Evolutionary conservation across 164 flowering plant species (phyloP), one percentile per base, ranked within the genome.

Genomic region (Tetrastigma voinierianum): DNA sequence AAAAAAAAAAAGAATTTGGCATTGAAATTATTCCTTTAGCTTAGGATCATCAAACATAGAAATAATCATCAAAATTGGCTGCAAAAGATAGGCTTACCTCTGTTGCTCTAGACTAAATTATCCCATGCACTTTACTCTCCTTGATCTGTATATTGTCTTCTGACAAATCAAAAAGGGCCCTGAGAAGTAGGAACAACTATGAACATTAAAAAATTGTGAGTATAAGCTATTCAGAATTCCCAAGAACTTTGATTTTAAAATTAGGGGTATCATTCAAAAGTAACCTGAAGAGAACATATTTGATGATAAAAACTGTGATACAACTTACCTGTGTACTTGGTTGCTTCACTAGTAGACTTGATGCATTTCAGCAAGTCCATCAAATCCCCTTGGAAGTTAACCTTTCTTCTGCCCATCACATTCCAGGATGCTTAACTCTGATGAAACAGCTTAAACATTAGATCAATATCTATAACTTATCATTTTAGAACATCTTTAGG

Each of bases 131-230:
- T n/a, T n/a, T n/a, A n/a, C n/a, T n/a, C n/a, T n/a, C n/a, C n/a
- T n/a, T n/a, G n/a, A n/a, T n/a, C 53, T 73, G 87, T 66, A 90
- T 70, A 59, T 90, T 89, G 76, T 89, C 98, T 76, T 88, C 90
- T 51, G 96, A 77, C 61, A 86, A 75, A 81, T 93, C 96, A 59
- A 89, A 79, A 58, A 93, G 95, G 78, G 90, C 98, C 78, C 98
- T 89, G 77, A 56, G 74, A 4, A 70, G 66, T 25, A 64, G 15
- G 2, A 65, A 1, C 21, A 24, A 21, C 9, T 18, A 21, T 21
- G 16, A 51, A 17, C 2, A 51, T 15, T 10, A 16, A 49, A n/a
- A n/a, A n/a, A n/a, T n/a, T n/a, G n/a, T n/a, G n/a, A n/a, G n/a
- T n/a, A n/a, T n/a, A n/a, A n/a, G n/a, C n/a, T n/a, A n/a, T n/a